Conservation (phyloP, 2,329 filamentous ascomycete species). For the Graphilbum ipis-grandicollis region DNA sequence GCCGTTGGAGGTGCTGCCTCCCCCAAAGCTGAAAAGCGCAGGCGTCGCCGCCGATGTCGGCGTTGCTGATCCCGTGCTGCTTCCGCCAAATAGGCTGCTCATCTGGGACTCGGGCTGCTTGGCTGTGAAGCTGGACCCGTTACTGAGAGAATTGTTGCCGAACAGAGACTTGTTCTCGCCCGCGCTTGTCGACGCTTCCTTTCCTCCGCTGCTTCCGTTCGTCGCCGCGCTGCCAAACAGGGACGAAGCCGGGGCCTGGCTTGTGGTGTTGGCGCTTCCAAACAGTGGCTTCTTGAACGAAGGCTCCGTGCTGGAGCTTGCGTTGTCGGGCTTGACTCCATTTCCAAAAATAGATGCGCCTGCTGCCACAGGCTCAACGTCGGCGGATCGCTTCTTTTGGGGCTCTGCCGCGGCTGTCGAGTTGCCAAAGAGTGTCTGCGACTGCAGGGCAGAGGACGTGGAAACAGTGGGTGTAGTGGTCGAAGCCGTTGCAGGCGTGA, state of each 20-base stretch:
- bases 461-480: conserved; percentile 7
- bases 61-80: neutral
- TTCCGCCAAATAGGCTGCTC: conserved; percentile 3
- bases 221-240: conserved; percentile 4
- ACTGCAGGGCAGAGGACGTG: conserved; percentile 13
- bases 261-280: conserved; percentile 5
- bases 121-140: conserved; percentile 1
- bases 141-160: neutral
- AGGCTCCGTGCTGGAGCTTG: conserved; percentile 5
- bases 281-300: conserved; percentile 13
- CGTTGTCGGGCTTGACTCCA: conserved; percentile 5
- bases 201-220: conserved; percentile 3
- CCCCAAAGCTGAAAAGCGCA: conserved; percentile 6
- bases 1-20: neutral
- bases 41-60: neutral
- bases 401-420: conserved; percentile 12
- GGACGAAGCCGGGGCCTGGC: conserved; percentile 2
- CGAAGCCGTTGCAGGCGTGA: neutral
- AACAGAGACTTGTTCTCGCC: neutral
- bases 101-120: conserved; percentile 1
- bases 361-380: neutral
- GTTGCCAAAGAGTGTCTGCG: conserved; percentile 22
- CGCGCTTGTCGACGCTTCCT: neutral
- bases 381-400: conserved; percentile 2
- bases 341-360: conserved; percentile 1